Base-by-base conservation (phyloP, 495 filamentous ascomycete species). In the Lasiosphaeriaceae sp. region DNA sequence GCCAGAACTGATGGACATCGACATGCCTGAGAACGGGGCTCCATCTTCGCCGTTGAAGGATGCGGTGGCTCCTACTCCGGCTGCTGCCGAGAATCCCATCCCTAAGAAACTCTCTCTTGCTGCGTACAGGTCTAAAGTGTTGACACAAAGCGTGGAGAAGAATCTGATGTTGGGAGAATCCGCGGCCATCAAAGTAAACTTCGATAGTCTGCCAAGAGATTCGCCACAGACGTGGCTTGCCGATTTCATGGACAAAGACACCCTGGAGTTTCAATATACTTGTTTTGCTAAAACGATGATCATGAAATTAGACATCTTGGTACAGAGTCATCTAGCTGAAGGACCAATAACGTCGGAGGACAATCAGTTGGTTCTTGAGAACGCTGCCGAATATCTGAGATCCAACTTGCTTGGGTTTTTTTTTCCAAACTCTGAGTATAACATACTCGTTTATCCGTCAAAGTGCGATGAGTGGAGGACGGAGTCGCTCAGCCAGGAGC, bases 401-500 rank as follows among this genome's bases (percentile, higher is more conserved):
- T 49, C 56, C n/a, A 21, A 55, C 2, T 58, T 67, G n/a, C 61
- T 67, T 16, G 76, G 68, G 5, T 54, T 72, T 24, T 70, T 66
- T 53, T 64, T 60, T 22, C 57, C 65, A 16, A 58, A 64, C 6
- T 43, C 62, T 8, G 47, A 67, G 2, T 77, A 62, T 53, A 76
- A 66, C 24, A 62, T 79, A 31, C 56, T 79, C 5, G 54, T 77
- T 1, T 77, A 75, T 54, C 70, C 76, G 23, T 58, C 69, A 8
- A 67, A 66, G 8, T 74, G 71, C 51, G 65, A 73, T 2, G 66
- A 65, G 1, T 79, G 76, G 75, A 63, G 67, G 23, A 47, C 47
- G 19, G 59, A 69, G 11, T 29, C 43, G 14, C 41, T 64, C 3
- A 54, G 57, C 26, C 21, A 58, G 12, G 66, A 67, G 21, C 58